phyloP scores from a whole-genome alignment of 805 yeast genomes.

The Lachancea nothofagi region DNA sequence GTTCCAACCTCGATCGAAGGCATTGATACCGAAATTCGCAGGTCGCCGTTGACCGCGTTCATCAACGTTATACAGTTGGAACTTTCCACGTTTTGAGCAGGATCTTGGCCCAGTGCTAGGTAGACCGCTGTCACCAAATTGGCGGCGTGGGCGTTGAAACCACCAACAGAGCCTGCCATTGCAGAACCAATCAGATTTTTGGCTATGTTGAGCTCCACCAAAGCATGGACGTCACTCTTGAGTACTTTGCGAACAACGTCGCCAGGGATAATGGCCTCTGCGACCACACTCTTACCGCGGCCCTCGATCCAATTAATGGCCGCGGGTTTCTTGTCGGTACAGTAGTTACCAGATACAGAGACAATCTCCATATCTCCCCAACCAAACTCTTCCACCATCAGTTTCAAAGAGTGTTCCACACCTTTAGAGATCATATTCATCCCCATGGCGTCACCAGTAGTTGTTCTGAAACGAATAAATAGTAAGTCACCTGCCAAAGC shows the following conservation, averaged over 20 bases:
- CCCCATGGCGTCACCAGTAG: slow-evolving; percentile 99
- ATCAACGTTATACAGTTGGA: slow-evolving; percentile 96
- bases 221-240: slow-evolving; percentile 86
- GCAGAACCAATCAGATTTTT: slow-evolving; percentile 95
- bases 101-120: slow-evolving; percentile 97
- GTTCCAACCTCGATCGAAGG: slow-evolving; percentile 99
- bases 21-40: slow-evolving; percentile 95
- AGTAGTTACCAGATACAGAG: slow-evolving; percentile 94
- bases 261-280: slow-evolving; percentile 86
- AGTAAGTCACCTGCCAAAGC: slow-evolving; percentile 90
- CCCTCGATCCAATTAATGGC: slow-evolving; percentile 99
- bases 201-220: slow-evolving; percentile 81
- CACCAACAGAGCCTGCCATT: slow-evolving; percentile 97
- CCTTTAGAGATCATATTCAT: slow-evolving; percentile 99
- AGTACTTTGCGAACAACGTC: slow-evolving; percentile 74
- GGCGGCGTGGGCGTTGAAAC: slow-evolving; percentile 97
- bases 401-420: slow-evolving; percentile 78
- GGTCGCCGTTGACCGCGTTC: slow-evolving; percentile 76
- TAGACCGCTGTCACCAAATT: slow-evolving; percentile 91
- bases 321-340: slow-evolving; percentile 96
- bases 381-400: slow-evolving; percentile 83
- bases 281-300: slow-evolving; percentile 96
- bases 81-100: slow-evolving; percentile 98
- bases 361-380: slow-evolving; percentile 91
- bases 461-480: slow-evolving; percentile 91